A percentile compares a stretch with the other conserved stretches of the same genome.
phyloP scores from a whole-genome alignment of 495 filamentous ascomycete species.

The Neurospora cerealis region DNA sequence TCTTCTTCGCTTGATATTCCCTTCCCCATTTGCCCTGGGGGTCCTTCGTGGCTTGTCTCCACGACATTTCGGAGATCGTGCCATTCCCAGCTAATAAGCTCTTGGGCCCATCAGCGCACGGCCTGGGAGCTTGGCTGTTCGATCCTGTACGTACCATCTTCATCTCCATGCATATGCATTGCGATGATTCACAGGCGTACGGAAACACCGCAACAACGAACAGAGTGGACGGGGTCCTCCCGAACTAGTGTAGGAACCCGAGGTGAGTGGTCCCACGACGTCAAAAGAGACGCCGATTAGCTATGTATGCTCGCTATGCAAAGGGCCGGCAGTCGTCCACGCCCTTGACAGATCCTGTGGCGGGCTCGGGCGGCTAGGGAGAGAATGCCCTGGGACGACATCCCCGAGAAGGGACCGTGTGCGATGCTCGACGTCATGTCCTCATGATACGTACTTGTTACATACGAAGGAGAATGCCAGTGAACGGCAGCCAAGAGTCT shows the following conservation, averaged over 20 bases:
- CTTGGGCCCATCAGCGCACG: not conserved
- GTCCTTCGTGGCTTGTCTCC: not conserved
- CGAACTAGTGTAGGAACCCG: not conserved
- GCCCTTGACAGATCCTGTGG: not conserved
- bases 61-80: not conserved
- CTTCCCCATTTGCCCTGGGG: not conserved
- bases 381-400: not conserved
- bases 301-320: not conserved
- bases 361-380: not conserved
- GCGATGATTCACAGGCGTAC: not conserved
- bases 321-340: not conserved
- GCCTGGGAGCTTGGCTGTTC: not conserved
- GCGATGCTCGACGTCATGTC: not conserved
- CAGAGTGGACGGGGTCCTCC: not conserved
- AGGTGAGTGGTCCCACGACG: not conserved
- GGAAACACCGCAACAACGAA: not conserved
- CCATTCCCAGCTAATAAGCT: not conserved
- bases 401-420: not conserved
- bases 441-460: not conserved
- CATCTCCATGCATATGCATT: not conserved
- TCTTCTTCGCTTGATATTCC: not conserved
- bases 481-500: not conserved
- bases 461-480: not conserved
- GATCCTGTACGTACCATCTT: not conserved
- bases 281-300: not conserved